Evolutionary conservation across 805 yeast species (phyloP), one percentile per base, ranked within the genome.

Genomic region (Kurtzmaniella cleridarum): DNA sequence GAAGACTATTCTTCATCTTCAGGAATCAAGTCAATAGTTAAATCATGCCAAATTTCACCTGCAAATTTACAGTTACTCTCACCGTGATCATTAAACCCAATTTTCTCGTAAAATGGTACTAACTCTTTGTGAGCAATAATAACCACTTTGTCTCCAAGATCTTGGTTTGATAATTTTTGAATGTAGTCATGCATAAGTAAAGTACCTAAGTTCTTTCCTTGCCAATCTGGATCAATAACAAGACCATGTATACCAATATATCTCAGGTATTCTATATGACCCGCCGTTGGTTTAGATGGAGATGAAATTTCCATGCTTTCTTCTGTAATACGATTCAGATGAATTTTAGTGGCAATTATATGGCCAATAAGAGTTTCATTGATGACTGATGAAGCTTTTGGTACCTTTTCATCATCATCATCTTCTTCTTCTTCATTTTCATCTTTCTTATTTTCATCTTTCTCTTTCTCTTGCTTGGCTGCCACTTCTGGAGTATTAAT

Each of bases 111-210:
- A 60, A 90, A 90, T 15, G 84, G 81, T 14, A 81, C 63, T 52
- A 88, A 69, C 17, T 72, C 66, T 35, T 78, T 74, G 53, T 85
- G 88, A 24, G 89, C 85, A 43, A 91, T 73, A 26, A 91, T 69
- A 5, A 80, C 76, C 36, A 91, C 79, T 51, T 78, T 75, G 50
- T 80, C 85, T 34, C 93, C 96, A 44, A 88, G 80, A 49, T 81
- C 87, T 57, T 89, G 95, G 57, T 88, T 88, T 35, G 87, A 78
- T 60, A 91, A 67, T 55, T 91, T 86, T 60, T 93, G 97, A 44
- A 90, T 75, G 64, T 86, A 93, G 62, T 91, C 98, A 49, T 84
- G 88, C 52, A 91, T 62, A 54, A 91, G 64, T 42, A 89, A 67
- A 11, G 95, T 78, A 7, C 95, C 98, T 42, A 93, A 68, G 55